These are phyloP conservation scores for Amanita brunnescens DNA, from an alignment of 768 basidiomycete species.

Conservation along the genomic window DNA sequence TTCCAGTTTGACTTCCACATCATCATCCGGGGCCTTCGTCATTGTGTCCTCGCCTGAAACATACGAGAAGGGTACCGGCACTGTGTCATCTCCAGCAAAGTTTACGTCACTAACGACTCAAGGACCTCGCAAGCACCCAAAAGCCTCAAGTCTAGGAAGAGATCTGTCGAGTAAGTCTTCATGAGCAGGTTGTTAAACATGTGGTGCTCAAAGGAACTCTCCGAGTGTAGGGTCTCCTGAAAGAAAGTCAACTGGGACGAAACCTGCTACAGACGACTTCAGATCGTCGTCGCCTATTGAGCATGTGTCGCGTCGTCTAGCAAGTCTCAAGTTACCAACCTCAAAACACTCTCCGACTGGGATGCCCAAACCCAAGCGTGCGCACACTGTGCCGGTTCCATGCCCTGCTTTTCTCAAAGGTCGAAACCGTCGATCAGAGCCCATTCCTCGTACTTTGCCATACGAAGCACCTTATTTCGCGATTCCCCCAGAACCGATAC, in stretches of 20 bases:
- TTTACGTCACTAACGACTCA: neutral
- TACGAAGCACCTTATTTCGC: constrained; percentile 41
- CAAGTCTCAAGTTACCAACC: constrained; percentile 3
- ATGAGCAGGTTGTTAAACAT: neutral
- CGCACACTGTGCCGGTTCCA: neutral
- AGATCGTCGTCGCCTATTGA: neutral
- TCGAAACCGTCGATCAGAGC: constrained; percentile 22
- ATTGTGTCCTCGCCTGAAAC: neutral
- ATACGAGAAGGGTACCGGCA: neutral
- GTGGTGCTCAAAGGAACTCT: neutral
- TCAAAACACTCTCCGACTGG: neutral
- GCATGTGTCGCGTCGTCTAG: neutral
- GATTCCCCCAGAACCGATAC: constrained; percentile 24
- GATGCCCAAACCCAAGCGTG: neutral
- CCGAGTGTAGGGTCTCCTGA: neutral
- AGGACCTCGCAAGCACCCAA: neutral
- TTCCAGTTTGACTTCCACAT: neutral
- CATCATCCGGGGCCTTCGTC: neutral
- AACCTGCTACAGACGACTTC: constrained; percentile 13
- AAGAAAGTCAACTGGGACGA: constrained; percentile 3
- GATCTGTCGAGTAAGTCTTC: neutral
- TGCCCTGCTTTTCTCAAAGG: constrained; percentile 14
- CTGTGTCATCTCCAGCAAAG: too few species aligned
- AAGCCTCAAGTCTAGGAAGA: neutral
- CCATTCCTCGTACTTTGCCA: constrained; percentile 30